phyloP scores from a whole-genome alignment of 2,329 filamentous ascomycete species.

The Fusarium sp. region DNA sequence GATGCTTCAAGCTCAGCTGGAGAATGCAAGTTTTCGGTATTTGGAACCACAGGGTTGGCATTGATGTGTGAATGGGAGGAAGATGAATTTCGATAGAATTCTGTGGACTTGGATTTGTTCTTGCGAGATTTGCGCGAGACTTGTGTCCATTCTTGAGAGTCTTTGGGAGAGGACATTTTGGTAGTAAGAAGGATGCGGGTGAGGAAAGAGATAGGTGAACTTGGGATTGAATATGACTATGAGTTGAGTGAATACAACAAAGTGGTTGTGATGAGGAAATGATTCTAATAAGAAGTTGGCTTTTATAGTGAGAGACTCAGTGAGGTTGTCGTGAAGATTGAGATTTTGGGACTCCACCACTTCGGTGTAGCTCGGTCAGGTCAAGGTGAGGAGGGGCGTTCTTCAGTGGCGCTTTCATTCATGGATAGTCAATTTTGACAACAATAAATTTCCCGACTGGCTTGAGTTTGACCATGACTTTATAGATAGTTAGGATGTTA shows the following conservation, averaged over 20 bases:
- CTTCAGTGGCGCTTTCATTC: conserved; percentile 14
- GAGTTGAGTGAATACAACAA: no score
- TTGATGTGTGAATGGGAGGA: conserved; percentile 7
- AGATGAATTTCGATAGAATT: neutral
- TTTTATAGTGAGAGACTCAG: conserved; percentile 14
- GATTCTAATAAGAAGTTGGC: conserved; percentile 3
- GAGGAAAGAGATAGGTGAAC: neutral
- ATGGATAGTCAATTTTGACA: neutral
- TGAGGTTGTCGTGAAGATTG: conserved; percentile 28
- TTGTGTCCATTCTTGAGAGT: conserved; percentile 42
- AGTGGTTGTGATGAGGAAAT: neutral
- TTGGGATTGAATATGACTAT: neutral
- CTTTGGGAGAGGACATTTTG: conserved; percentile 28
- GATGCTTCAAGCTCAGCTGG: conserved; percentile 47
- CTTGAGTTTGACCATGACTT: neutral
- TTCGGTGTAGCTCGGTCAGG: conserved; percentile 38
- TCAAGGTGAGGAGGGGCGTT: conserved; percentile 3
- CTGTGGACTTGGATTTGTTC: conserved; percentile 3
- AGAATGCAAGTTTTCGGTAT: conserved; percentile 32
- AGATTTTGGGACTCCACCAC: conserved; percentile 36
- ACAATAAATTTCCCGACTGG: conserved; percentile 5
- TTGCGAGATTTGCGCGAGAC: conserved; percentile 43
- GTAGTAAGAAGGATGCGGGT: neutral
- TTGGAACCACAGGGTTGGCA: conserved; percentile 15
- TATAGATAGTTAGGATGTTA: neutral